Percentiles rank a stretch among this genome's conserved stretches.
These are phyloP conservation scores for Lentinula sp. DNA, from an alignment of 768 basidiomycete genomes.

Conservation along the genomic window DNA sequence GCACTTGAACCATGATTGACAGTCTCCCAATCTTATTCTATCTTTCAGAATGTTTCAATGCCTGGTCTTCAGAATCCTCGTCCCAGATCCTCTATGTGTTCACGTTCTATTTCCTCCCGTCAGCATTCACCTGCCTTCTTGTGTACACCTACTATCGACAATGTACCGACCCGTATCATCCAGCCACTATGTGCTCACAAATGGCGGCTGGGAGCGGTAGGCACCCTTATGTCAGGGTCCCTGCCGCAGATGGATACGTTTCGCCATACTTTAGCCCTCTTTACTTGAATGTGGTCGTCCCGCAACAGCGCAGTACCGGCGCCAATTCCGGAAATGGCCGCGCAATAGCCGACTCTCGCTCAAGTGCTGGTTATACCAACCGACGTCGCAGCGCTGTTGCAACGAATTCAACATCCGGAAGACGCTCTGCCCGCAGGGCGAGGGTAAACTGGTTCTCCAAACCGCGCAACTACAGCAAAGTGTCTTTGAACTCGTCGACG, in stretches of 20 bases:
- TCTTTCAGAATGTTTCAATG: slow-evolving; percentile 27
- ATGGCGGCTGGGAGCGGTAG: not conserved
- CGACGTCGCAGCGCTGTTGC: not conserved
- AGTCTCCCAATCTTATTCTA: not conserved
- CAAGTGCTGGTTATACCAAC: not conserved
- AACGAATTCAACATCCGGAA: not conserved
- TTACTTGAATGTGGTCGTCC: not conserved
- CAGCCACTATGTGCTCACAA: slow-evolving; percentile 21
- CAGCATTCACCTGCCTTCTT: slow-evolving; percentile 26
- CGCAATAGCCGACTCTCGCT: not conserved
- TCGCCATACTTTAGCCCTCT: not conserved
- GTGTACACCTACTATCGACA: slow-evolving; percentile 35
- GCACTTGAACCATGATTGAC: not conserved
- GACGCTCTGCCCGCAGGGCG: not conserved
- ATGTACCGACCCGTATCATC: slow-evolving; percentile 28
- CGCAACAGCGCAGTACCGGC: not conserved
- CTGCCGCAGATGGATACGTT: not conserved
- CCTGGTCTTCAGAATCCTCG: slow-evolving; percentile 31
- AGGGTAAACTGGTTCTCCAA: not conserved
- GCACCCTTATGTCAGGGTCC: not conserved
- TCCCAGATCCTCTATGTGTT: slow-evolving; percentile 31
- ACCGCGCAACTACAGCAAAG: not conserved
- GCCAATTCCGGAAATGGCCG: not conserved
- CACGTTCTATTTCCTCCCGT: slow-evolving; percentile 31
- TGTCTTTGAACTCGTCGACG: not conserved